phyloP scores from a whole-genome alignment of 2,329 filamentous ascomycete genomes.

The Lasiodiplodia hormozganensis region DNA sequence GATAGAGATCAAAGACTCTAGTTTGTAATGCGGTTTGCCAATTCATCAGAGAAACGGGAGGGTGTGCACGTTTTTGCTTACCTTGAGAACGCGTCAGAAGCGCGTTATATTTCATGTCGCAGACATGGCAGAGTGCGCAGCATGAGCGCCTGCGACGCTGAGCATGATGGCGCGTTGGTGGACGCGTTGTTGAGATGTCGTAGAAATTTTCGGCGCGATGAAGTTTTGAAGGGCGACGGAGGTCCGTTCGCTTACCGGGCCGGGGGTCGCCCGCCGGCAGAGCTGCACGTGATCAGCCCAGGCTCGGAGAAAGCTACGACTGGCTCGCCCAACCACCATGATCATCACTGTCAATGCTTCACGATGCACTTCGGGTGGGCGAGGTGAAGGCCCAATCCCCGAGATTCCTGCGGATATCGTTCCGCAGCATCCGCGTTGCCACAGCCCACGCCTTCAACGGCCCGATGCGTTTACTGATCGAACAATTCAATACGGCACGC shows the following conservation, averaged over 20 bases:
- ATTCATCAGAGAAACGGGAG: slow-evolving; percentile 46
- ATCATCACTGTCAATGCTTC: background rate
- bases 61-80: background rate
- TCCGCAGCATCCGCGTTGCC: background rate
- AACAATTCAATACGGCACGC: background rate
- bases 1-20: slow-evolving; percentile 53
- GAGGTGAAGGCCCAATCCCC: background rate
- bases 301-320: background rate
- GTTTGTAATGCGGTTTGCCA: slow-evolving; percentile 49
- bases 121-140: background rate
- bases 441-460: background rate
- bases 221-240: slow-evolving; percentile 4
- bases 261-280: background rate
- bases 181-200: slow-evolving; percentile 13
- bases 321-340: slow-evolving; percentile 3
- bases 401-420: slow-evolving; percentile 5
- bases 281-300: slow-evolving; percentile 9
- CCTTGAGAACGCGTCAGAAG: background rate
- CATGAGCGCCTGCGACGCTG: background rate
- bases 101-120: background rate
- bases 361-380: background rate
- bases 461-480: background rate
- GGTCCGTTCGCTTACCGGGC: slow-evolving; percentile 26
- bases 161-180: slow-evolving; percentile 10
- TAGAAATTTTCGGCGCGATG: slow-evolving; percentile 17